Evolutionary conservation across 805 yeast species (phyloP).

Genomic region (Jamesozyma rosinii): DNA sequence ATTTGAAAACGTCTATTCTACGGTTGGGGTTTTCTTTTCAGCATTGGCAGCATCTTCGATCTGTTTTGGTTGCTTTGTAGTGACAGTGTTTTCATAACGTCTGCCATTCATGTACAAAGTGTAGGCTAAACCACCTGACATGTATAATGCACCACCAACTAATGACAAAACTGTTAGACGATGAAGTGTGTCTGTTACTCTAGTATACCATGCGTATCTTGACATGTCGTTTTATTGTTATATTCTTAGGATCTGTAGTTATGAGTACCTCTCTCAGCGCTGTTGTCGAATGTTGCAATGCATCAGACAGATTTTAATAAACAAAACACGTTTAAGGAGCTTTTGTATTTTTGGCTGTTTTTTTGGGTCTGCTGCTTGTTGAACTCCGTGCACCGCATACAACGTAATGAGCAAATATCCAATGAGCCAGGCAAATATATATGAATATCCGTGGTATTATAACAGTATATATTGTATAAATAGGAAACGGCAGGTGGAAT

Average conservation of each 20-base stretch:
- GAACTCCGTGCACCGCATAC: too few relatives aligned
- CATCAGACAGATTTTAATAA: too few relatives aligned
- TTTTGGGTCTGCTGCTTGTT: not conserved
- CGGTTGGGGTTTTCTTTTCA: not conserved
- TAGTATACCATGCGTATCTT: slow-evolving; percentile 65
- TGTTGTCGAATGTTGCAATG: too few relatives aligned
- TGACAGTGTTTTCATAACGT: slow-evolving; percentile 37
- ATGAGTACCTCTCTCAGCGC: too few relatives aligned
- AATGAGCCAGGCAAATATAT: not conserved
- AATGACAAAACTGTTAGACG: slow-evolving; percentile 62
- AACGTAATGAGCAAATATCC: not conserved
- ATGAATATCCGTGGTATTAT: too few relatives aligned
- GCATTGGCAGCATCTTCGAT: not conserved
- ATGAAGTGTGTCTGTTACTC: slow-evolving; percentile 61
- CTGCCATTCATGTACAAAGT: slow-evolving; percentile 46
- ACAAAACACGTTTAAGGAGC: not conserved
- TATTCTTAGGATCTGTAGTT: too few relatives aligned
- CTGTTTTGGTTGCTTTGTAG: slow-evolving; percentile 1
- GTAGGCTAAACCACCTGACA: slow-evolving; percentile 44
- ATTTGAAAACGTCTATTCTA: not conserved
- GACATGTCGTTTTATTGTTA: slow-evolving; percentile 35
- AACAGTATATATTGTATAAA: too few relatives aligned
- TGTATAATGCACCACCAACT: slow-evolving; percentile 47
- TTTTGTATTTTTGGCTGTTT: not conserved
- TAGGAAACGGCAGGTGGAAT: too few relatives aligned